Conservation (phyloP, 2,329 filamentous ascomycete species). For the Mollisiaceae sp. region DNA sequence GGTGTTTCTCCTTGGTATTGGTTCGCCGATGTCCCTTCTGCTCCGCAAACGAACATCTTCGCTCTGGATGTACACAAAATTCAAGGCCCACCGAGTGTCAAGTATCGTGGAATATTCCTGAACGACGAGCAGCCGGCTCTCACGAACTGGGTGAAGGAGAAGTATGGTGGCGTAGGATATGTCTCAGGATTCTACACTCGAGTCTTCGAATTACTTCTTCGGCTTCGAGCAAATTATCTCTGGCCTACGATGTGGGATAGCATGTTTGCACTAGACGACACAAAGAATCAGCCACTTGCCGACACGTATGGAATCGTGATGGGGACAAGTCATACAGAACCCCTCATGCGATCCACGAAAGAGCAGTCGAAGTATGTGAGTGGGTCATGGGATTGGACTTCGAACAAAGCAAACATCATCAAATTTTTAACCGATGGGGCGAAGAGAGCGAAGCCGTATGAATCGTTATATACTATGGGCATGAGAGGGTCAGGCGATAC, state of each 20-base stretch:
- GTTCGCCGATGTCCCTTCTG: conserved; percentile 57
- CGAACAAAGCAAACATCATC: conserved; percentile 70
- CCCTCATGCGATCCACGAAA: conserved; percentile 65
- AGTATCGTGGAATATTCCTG: conserved; percentile 62
- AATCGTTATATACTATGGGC: conserved; percentile 66
- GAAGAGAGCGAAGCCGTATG: conserved; percentile 67
- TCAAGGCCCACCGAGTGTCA: conserved; percentile 57
- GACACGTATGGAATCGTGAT: conserved; percentile 75
- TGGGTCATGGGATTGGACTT: conserved; percentile 70
- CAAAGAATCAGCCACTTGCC: conserved; percentile 67
- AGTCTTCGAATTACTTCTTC: conserved; percentile 73
- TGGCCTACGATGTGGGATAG: conserved; percentile 75
- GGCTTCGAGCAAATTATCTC: conserved; percentile 73
- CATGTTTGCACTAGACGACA: conserved; percentile 74
- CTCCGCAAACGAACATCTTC: conserved; percentile 51
- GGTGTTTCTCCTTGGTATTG: conserved; percentile 69
- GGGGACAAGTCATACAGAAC: conserved; percentile 74
- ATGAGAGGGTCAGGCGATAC: conserved; percentile 74
- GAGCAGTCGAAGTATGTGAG: conserved; percentile 55
- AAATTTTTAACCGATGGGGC: conserved; percentile 71
- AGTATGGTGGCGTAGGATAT: conserved; percentile 44
- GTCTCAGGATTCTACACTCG: conserved; percentile 59
- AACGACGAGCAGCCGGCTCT: conserved; percentile 62
- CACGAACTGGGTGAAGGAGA: conserved; percentile 63
- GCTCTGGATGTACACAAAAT: conserved; percentile 49